Base-by-base conservation (phyloP, 1,139 yeast genomes). In the Candida frijolesensis region DNA sequence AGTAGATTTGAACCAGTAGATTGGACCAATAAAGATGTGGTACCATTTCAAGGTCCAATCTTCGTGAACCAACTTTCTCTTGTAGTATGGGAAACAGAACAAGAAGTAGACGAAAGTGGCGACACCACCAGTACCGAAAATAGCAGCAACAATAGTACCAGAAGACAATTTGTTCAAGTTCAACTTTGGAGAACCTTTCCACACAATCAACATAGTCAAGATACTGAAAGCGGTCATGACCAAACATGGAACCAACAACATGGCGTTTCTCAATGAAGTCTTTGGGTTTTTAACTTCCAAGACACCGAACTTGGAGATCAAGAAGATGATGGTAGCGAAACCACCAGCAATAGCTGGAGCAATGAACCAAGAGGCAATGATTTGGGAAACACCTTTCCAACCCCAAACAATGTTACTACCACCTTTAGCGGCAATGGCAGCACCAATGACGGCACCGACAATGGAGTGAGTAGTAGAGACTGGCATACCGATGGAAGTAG, bases 401-500 rank as follows among this genome's bases (percentile, higher is more conserved):
- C 90, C 92, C 95, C 94, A 87, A 52, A 67, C 70, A 53, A 87
- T 79, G 53, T 80, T 73, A 2, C 68, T 61, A 41, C 81, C 84
- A 53, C 84, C 85, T 57, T 75, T 76, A 29, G 92, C 85, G 46
- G 92, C 95, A 61, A 87, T 80, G 52, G 89, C 85, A 15, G 88
- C 78, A 56, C 95, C 94, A 55, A 86, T 84, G 46, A 85, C 79
- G 35, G 85, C 92, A 63, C 92, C 94, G 47, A 87, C 88, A 59
- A 87, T 85, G 11, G 91, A 84, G 62, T 87, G 92, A 19, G 94
- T 87, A 32, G 92, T 85, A 14, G 92, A 86, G 45, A 85, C 91
- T 27, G 94, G 92, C 79, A 85, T 79, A 56, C 90, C 89, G 39
- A 85, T 66, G 4, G 66, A 58, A 32, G 94, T 87, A 37, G 92